Base-by-base conservation (phyloP, 2,329 filamentous ascomycete species). In the Teratosphaeria destructans region DNA sequence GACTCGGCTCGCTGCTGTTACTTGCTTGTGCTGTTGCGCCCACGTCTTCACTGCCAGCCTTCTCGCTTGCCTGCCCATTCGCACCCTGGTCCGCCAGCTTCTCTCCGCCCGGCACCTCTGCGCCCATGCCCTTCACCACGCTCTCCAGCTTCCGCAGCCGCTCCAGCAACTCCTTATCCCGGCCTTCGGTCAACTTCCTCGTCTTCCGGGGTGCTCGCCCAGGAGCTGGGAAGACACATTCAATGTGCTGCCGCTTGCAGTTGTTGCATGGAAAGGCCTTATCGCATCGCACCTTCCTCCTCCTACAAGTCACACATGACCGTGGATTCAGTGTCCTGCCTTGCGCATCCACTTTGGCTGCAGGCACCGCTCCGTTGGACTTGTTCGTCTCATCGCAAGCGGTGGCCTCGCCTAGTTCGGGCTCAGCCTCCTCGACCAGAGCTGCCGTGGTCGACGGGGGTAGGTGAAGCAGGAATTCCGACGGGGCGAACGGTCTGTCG, bases 191-290 rank as follows among this genome's bases (percentile, higher is more conserved):
- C 54, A 87, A 82, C 68, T 86, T 88, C 34, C 85, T 81, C 61
- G 82, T 80, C 65, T 87, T 85, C 52, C 87, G 79, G 10, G 87
- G 87, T 5, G 87, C 87, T 59, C 88, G 81, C 10, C 87, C 88
- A 0, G 88, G 88, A 2, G 86, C 85, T 1, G 88, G 88, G 69
- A 89, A 91, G 55, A 89, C 76, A 72, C 88, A 91, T 65, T 86
- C 82, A 60, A 87, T 87, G 66, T 85, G 77, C 49, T 85, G 86
- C 64, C 86, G 83, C 52, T 82, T 82, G 71, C 88, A 91, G 71
- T 91, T 90, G 66, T 84, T 84, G 72, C 88, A 91, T 16, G 87
- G 86, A 77, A 89, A 84, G 67, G 83, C 80, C 76, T 90, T 90
- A 76, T 91, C 86, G 78, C 88, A 91, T 68, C 87, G 86, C 58